Evolutionary conservation across 495 filamentous ascomycete genomes (phyloP).

Genomic region (Podospora fimiseda): DNA sequence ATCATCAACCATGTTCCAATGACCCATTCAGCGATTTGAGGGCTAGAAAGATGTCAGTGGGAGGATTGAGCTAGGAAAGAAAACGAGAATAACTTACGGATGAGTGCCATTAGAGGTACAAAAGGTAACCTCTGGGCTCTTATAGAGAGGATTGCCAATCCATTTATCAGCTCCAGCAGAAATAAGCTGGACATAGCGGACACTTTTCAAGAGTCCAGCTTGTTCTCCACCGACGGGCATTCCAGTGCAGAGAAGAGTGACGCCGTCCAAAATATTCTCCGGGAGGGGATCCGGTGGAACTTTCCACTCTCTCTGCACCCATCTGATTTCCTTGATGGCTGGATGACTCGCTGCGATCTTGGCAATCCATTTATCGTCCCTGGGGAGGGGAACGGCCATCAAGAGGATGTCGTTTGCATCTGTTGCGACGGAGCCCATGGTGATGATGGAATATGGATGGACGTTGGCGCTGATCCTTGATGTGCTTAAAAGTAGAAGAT

Average conservation of each 20-base stretch:
- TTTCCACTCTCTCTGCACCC: background rate
- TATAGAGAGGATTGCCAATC: slow-evolving; percentile 23
- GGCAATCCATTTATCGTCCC: background rate
- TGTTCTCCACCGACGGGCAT: slow-evolving; percentile 15
- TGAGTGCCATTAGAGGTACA: slow-evolving; percentile 29
- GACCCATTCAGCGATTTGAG: slow-evolving; percentile 42
- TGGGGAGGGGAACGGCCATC: background rate
- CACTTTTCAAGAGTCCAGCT: slow-evolving; percentile 18
- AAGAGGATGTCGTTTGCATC: background rate
- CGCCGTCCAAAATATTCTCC: background rate
- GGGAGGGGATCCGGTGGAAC: background rate
- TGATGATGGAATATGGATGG: too few relatives aligned
- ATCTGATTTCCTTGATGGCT: background rate
- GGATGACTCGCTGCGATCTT: background rate
- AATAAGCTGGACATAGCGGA: slow-evolving; percentile 29
- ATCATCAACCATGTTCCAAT: slow-evolving; percentile 33
- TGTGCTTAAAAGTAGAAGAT: too few relatives aligned
- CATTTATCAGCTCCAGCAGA: slow-evolving; percentile 30
- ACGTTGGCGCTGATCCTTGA: too few relatives aligned
- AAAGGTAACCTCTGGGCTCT: slow-evolving; percentile 23
- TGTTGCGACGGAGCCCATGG: background rate
- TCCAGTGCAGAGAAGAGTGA: slow-evolving; percentile 17
- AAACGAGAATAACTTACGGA: slow-evolving; percentile 8
- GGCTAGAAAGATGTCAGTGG: background rate
- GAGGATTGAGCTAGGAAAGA: background rate